A percentile compares a stretch with the other conserved stretches of the same genome.
phyloP scores from a whole-genome alignment of 768 basidiomycete species.

The Hortiboletus campestris region DNA sequence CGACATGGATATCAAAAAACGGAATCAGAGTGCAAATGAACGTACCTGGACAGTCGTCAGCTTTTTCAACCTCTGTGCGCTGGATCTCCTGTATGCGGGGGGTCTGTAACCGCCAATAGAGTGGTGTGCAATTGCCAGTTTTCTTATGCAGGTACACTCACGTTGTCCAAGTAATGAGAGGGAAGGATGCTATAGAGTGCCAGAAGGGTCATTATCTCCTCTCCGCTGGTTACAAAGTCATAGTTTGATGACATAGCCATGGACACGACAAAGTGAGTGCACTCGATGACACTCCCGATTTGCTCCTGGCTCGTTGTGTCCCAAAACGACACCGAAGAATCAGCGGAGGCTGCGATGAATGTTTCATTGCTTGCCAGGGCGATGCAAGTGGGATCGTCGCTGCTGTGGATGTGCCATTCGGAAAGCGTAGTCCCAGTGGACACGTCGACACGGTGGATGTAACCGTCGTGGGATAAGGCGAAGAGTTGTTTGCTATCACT shows the following conservation, averaged over 20 bases:
- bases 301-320: neutral
- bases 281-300: neutral
- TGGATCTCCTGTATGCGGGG: too few species aligned
- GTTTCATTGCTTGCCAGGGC: neutral
- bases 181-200: neutral
- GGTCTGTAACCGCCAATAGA: too few species aligned
- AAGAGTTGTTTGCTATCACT: neutral
- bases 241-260: slow-evolving; percentile 1
- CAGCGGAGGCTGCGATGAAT: neutral
- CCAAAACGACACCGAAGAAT: slow-evolving; percentile 7
- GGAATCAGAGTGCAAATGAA: neutral
- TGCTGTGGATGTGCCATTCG: neutral
- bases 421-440: neutral
- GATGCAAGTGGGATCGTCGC: neutral
- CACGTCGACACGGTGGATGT: neutral
- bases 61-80: too few species aligned
- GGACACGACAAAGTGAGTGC: neutral
- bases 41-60: neutral
- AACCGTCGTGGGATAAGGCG: neutral
- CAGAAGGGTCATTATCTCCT: neutral
- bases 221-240: neutral
- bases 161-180: neutral
- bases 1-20: too few species aligned
- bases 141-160: neutral
- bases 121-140: too few species aligned